Evolutionary conservation across 2,329 filamentous ascomycete genomes (phyloP).

Genomic region (Exophiala lecanii-corni): DNA sequence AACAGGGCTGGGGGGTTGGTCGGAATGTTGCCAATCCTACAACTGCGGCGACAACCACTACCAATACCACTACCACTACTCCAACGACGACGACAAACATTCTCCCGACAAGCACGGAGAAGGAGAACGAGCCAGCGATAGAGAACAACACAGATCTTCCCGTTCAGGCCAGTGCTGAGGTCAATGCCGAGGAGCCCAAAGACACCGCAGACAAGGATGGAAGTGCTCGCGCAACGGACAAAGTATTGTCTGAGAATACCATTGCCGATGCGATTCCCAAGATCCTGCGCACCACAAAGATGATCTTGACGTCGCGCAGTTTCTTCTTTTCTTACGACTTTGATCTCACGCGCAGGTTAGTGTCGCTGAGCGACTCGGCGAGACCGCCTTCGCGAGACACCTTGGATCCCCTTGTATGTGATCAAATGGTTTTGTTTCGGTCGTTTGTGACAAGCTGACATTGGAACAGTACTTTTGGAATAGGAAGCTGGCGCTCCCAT

Average conservation of each 20-base stretch:
- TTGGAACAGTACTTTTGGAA: constrained; percentile 85
- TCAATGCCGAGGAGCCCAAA: constrained; percentile 7
- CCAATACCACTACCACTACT: neutral
- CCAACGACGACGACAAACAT: neutral
- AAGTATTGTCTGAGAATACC: constrained; percentile 8
- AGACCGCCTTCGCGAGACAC: constrained; percentile 14
- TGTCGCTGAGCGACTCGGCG: constrained; percentile 7
- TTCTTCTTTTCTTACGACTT: constrained; percentile 96
- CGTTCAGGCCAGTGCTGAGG: constrained; percentile 4
- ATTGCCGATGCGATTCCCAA: constrained; percentile 69
- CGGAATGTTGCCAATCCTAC: neutral
- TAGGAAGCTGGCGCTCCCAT: constrained; percentile 64
- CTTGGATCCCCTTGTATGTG: constrained; percentile 16
- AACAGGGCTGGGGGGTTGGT: constrained; percentile 60
- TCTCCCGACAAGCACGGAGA: neutral
- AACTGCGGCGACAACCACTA: neutral
- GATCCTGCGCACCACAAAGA: constrained; percentile 73
- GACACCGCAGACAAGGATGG: constrained; percentile 4
- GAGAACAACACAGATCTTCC: neutral
- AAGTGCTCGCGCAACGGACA: constrained; percentile 3
- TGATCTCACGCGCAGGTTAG: constrained; percentile 71
- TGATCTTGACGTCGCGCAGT: constrained; percentile 78
- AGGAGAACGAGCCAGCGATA: constrained; percentile 1
- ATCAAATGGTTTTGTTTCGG: too few relatives aligned
- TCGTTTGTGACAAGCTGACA: constrained; percentile 5